Base-by-base conservation (phyloP, 257 asterid genomes). In the Paulownia fortunei region DNA sequence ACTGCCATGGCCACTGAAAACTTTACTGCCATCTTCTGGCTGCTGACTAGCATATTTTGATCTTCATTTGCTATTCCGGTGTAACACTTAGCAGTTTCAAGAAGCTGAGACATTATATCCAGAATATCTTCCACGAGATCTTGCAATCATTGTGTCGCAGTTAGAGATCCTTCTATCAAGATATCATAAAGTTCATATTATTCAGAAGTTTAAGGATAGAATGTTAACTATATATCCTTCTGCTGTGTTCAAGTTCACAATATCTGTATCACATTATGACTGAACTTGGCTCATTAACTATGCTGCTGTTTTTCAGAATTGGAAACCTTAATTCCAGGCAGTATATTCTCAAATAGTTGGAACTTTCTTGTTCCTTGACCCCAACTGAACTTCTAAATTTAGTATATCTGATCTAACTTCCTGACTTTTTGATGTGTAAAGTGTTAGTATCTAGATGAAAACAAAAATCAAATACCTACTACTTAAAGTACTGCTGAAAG, bases 381-480 rank as follows among this genome's bases (percentile, higher is more conserved):
- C 58, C 58, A 51, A 51, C 10, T 51, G 24, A 55, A 55, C 62
- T 46, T 46, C 3, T 21, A 10, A 24, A 59, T 9, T 59, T 12
- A 4, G 11, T 6, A 3, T n/a, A 63, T 42, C 5, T 66, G 56
- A 39, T 37, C 34, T 66, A 39, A 66, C 56, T 41, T 65, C 55
- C 36, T 21, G 19, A 39, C 27, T 49, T 47, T 52, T 37, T 49
- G n/a, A 32, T 66, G 72, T 32, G 65, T 11, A 37, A 61, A 61
- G 61, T 61, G 79, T 21, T 11, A 46, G 8, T 1, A 30, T 21
- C 65, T 23, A 49, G 62, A 61, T 37, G 65, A 49, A 41, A 52
- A 49, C 32, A 61, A 61, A 39, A 68, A 58, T 23, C 62, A 10
- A 67, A 32, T 18, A 79, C 54, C 62, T 44, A 16, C 76, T 73